Evolutionary conservation across 2,329 filamentous ascomycete genomes (phyloP).

Genomic region (Thielaviopsis populi): DNA sequence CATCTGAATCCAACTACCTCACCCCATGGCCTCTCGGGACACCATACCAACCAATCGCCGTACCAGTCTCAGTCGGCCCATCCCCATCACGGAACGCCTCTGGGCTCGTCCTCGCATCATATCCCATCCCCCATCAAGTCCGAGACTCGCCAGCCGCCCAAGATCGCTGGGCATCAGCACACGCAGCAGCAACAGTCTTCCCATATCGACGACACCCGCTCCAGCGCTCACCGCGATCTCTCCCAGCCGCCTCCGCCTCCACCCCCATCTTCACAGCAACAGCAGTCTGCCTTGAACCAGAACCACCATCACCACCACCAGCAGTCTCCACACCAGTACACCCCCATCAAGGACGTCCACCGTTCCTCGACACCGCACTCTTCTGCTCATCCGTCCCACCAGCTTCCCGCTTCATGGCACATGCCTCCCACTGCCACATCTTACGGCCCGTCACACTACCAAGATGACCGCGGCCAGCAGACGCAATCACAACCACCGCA

Average conservation of each 20-base stretch:
- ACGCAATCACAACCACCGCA: constrained; percentile 11
- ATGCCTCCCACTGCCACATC: neutral
- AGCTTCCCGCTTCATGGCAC: neutral
- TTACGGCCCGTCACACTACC: neutral
- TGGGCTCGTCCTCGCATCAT: neutral
- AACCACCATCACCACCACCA: neutral
- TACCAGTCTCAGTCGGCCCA: constrained; percentile 21
- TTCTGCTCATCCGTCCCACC: constrained; percentile 20
- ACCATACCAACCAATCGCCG: constrained; percentile 9
- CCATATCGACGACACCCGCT: constrained; percentile 4
- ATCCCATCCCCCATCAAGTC: constrained; percentile 2
- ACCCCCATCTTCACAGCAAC: constrained; percentile 26
- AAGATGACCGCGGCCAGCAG: neutral
- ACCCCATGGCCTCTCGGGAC: neutral
- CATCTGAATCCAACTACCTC: constrained; percentile 1
- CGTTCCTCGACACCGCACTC: constrained; percentile 15
- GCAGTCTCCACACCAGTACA: constrained; percentile 17
- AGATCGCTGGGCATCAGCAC: constrained; percentile 5
- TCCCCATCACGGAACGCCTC: constrained; percentile 21
- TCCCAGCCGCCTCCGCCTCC: constrained; percentile 25
- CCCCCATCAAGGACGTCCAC: constrained; percentile 18
- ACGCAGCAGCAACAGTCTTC: neutral
- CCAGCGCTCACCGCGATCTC: constrained; percentile 16
- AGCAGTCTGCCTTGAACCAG: neutral
- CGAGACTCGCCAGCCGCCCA: constrained; percentile 2